Evolutionary conservation across 768 basidiomycete genomes (phyloP), one percentile per base, ranked within the genome.

Genomic region (Rhodotorula kratochvilovae): DNA sequence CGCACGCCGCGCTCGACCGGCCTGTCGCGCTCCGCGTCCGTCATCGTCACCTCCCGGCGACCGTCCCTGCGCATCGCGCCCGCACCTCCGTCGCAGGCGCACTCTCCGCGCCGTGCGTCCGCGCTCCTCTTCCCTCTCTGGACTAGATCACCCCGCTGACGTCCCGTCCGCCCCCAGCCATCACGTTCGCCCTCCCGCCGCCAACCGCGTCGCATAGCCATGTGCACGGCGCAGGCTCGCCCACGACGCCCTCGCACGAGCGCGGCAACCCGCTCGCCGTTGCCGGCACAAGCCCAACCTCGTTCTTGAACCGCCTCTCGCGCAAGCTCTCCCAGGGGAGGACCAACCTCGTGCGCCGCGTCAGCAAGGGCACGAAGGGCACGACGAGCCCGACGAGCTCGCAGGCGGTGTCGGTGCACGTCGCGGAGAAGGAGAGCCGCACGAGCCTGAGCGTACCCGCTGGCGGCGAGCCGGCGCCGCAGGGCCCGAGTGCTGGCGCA

Each of bases 221-320:
- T 12, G 13, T 13, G 39, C 39, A 10, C 31, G 29, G 12, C 21
- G 43, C 7, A 3, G 23, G 29, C 33, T 51, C 61, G 33, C 48
- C 61, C 23, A 48, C 25, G 17, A 61, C 60, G 11, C 60, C 61
- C 31, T n/a, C 27, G 31, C n/a, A 23, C 17, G 48, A 50, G 25
- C 33, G 29, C 27, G 25, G n/a, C 27, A 54, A 63, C 51, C 51
- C 33, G 19, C 19, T 51, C n/a, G 31, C 45, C 21, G 29, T 46
- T 11, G 8, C 53, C 25, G 3, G 13, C 25, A 13, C 67, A 2
- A 50, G 48, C 48, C 48, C 48, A 23, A 27, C 48, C 10, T 55
- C 67, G 21, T 65, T 61, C 68, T n/a, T 63, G 8, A 61, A 50
- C 54, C 63, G 57, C n/a, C 63, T 70, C 21, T 55, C 59, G 17